Conservation (phyloP, 495 filamentous ascomycete genomes). For the Neurospora sp. region DNA sequence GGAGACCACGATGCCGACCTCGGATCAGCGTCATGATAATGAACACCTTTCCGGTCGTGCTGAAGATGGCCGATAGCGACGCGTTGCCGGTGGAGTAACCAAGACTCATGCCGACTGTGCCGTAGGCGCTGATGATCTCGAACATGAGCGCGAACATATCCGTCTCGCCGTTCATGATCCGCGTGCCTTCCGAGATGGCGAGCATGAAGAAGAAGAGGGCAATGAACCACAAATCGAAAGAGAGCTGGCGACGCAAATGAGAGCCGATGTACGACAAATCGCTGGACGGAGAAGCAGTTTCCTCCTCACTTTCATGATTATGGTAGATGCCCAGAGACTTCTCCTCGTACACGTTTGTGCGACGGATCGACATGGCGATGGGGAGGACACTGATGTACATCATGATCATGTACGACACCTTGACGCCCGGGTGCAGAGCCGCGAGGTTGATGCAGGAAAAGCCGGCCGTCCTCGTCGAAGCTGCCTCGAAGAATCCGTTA, state of each 20-base stretch:
- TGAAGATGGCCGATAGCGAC: constrained; percentile 73
- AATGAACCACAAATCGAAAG: constrained; percentile 93
- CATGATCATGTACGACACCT: constrained; percentile 94
- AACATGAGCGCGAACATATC: constrained; percentile 81
- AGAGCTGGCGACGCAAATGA: constrained; percentile 81
- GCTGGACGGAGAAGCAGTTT: constrained; percentile 13
- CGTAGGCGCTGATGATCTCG: constrained; percentile 86
- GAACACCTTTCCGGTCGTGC: constrained; percentile 73
- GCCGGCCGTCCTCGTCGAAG: constrained; percentile 78
- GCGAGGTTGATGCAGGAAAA: constrained; percentile 72
- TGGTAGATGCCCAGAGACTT: constrained; percentile 77
- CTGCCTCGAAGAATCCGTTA: constrained; percentile 80
- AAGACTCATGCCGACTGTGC: constrained; percentile 84
- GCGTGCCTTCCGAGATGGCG: constrained; percentile 65
- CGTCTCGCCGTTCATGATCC: constrained; percentile 28
- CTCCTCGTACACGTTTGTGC: constrained; percentile 96
- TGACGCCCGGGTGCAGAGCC: constrained; percentile 76
- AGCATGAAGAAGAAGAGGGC: constrained; percentile 85
- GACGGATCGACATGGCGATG: constrained; percentile 84
- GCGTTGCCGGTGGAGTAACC: constrained; percentile 68
- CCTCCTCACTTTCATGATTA: constrained; percentile 26
- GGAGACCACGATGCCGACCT: constrained; percentile 83
- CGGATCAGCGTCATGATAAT: constrained; percentile 91
- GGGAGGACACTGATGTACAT: constrained; percentile 99
- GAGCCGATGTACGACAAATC: constrained; percentile 74